Evolutionary conservation across 768 basidiomycete genomes (phyloP), one percentile per base, ranked within the genome.

Genomic region (Leucosporidium scottii): DNA sequence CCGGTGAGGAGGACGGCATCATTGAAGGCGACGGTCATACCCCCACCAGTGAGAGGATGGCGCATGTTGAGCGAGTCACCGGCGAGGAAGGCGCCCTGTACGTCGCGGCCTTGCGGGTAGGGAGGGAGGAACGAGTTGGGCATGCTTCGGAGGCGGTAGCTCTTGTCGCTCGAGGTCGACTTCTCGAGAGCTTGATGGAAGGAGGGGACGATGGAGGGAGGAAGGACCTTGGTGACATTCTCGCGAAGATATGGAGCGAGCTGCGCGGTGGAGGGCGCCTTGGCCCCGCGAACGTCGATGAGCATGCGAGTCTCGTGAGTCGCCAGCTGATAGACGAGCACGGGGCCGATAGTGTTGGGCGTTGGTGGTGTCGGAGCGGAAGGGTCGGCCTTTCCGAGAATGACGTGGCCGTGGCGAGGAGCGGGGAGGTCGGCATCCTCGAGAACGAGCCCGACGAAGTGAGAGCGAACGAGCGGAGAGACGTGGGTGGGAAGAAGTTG

Each of bases 21-120:
- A 75, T 86, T 83, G 57, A 98, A 81, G 3, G 92, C 93, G 49
- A 97, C 94, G 0, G 93, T 93, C 96, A 99, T 99, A 8, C 96
- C 96, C 17, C 93, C 81, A 8, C 96, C 96, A 0, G 96, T 99
- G 27, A 99, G 83, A 2, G 96, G 96, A 78, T 99, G 96, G 0
- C 96, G 89, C 93, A 98, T 98, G 77, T 98, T 99, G 88, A 91
- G 94, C 3, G 94, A 86, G 76, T 98, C 96, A 2, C 96, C 96
- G 44, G 96, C 81, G 69, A 98, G 85, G 66, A 99, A 80, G 15
- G 85, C 85, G 30, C 91, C 90, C 59, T 86, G 83, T 70, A 85
- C 87, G 57, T 63, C 69, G 10, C 74, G 67, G 2, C 78, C 79
- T 76, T 94, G 93, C 67, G 85, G 81, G 4, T 87, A 81, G 0